Conservation (phyloP, 2,329 filamentous ascomycete species). For the Monilinia fructicola region DNA sequence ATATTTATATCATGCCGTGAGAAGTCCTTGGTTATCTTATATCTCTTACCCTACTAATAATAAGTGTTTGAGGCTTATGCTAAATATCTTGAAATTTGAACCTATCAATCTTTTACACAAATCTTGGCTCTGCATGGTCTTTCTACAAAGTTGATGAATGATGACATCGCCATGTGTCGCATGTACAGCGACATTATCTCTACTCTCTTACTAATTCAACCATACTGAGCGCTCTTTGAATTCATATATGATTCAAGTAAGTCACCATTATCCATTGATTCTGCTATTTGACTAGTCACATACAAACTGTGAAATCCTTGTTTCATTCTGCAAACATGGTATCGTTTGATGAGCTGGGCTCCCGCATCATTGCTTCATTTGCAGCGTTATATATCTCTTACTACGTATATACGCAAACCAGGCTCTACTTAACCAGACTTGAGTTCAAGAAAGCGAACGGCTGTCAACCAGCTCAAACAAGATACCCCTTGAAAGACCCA, state of each 20-base stretch:
- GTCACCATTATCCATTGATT: background rate
- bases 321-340: background rate
- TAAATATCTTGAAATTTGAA: background rate
- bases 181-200: background rate
- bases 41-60: background rate
- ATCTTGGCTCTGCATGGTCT: background rate
- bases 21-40: background rate
- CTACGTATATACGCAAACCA: background rate
- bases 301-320: background rate
- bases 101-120: background rate
- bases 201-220: background rate
- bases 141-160: background rate
- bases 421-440: constrained; percentile 10
- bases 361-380: background rate
- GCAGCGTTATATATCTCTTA: background rate
- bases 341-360: background rate
- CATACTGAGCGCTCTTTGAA: background rate
- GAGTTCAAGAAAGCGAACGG: constrained; percentile 40
- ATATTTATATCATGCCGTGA: background rate
- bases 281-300: background rate
- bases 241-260: background rate
- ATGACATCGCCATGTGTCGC: background rate
- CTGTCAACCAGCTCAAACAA: constrained; percentile 46
- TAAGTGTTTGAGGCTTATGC: no score
- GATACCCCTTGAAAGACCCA: constrained; percentile 52